Percentiles rank a stretch among this genome's conserved stretches.
Evolutionary conservation across 73 alveolate genomes (phyloP).

Genomic region (Tetrahymena borealis): DNA sequence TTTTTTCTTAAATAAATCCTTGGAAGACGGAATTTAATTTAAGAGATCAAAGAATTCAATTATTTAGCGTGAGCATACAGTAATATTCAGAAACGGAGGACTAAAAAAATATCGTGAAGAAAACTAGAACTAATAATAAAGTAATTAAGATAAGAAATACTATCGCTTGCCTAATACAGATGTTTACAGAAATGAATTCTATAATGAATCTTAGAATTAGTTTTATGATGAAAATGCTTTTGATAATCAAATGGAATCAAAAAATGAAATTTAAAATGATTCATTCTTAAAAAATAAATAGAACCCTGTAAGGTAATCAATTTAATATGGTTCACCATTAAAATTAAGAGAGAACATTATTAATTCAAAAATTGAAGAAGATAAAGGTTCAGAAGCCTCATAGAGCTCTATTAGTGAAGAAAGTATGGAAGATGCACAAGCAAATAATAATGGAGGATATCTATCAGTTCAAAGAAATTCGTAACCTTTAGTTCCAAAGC

Average conservation of each 20-base stretch:
- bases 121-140: background rate
- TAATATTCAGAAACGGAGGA: background rate
- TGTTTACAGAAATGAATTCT: background rate
- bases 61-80: background rate
- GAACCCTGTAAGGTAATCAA: no score
- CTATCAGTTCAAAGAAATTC: no score
- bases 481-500: no score
- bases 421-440: no score
- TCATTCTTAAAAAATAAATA: no score
- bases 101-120: background rate
- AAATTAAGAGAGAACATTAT: no score
- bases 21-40: background rate
- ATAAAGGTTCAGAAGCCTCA: no score
- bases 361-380: no score
- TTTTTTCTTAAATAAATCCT: background rate
- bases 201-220: background rate
- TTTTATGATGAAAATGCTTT: background rate
- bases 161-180: background rate
- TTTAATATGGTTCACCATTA: no score
- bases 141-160: background rate
- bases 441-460: no score
- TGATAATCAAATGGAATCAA: background rate
- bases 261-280: background rate
- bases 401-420: no score
- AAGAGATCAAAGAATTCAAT: background rate